Percentiles rank a stretch among this genome's conserved stretches.
phyloP scores from a whole-genome alignment of 305 asterid species.

The Plantago lanceolata region DNA sequence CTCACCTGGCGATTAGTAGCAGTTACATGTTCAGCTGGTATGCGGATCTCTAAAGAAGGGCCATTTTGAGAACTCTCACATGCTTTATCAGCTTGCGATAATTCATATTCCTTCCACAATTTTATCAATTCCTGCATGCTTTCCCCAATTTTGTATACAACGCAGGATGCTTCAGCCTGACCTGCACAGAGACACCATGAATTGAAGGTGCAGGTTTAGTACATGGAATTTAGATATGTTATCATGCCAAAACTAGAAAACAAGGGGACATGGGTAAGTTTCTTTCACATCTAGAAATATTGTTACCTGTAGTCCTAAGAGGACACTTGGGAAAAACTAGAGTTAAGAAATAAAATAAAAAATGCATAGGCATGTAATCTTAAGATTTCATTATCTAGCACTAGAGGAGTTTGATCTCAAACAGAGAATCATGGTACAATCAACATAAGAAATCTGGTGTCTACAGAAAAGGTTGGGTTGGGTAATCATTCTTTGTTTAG shows the following conservation, averaged over 20 bases:
- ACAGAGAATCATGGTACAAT: neutral
- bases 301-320: neutral
- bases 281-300: neutral
- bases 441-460: no score
- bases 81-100: conserved; percentile 57
- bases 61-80: conserved; percentile 63
- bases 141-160: conserved; percentile 88
- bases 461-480: no score
- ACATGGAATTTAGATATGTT: neutral
- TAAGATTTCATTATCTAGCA: neutral
- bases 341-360: no score
- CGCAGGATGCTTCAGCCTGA: conserved; percentile 59
- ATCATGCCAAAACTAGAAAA: neutral
- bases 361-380: neutral
- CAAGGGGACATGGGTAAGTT: neutral
- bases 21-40: conserved; percentile 96
- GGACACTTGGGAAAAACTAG: neutral
- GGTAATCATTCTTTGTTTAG: no score
- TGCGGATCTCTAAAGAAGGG: conserved; percentile 84
- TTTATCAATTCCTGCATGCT: conserved; percentile 89
- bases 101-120: conserved; percentile 80
- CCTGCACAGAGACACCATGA: conserved; percentile 44
- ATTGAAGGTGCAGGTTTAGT: conserved; percentile 20
- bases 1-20: conserved; percentile 96
- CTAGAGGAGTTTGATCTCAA: neutral